Conservation (phyloP, 208 protist species). For the Leishmania turanica region DNA sequence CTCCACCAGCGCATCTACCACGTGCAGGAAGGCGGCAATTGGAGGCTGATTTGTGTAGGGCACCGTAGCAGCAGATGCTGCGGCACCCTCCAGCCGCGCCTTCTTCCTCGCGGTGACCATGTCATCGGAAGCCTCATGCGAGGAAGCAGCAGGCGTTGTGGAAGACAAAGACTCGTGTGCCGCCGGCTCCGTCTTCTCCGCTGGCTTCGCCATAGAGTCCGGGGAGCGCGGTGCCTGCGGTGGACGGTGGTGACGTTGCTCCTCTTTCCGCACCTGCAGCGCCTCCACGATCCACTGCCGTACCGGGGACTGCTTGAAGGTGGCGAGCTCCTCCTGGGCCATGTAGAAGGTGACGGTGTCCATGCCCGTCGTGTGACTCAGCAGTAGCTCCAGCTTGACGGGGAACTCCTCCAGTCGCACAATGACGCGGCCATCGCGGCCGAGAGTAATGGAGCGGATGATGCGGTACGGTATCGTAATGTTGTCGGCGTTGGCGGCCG, state of each 20-base stretch:
- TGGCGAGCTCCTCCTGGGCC: conserved; percentile 44
- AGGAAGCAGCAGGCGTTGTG: background rate
- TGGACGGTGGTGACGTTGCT: conserved; percentile 26
- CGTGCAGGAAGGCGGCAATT: conserved; percentile 34
- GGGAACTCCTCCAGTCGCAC: conserved; percentile 86
- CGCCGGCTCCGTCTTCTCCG: background rate
- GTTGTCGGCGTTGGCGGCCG: conserved; percentile 79
- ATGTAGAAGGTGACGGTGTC: conserved; percentile 81
- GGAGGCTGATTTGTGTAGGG: conserved; percentile 8
- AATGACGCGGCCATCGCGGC: conserved; percentile 77
- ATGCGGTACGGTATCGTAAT: conserved; percentile 84
- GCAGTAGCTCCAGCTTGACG: conserved; percentile 75
- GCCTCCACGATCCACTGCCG: conserved; percentile 77
- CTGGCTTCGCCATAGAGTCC: conserved; percentile 1
- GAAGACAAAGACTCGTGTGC: conserved; percentile 6
- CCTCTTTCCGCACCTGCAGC: conserved; percentile 52
- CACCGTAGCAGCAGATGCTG: conserved; percentile 6
- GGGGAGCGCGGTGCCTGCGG: conserved; percentile 6
- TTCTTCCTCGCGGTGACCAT: conserved; percentile 27
- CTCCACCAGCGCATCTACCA: conserved; percentile 42
- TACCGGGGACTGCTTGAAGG: conserved; percentile 81
- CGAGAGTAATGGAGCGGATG: conserved; percentile 83
- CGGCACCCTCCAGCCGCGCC: conserved; percentile 27
- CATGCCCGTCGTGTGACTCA: conserved; percentile 77
- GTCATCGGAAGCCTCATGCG: background rate